Evolutionary conservation across 1,139 yeast genomes (phyloP).

Genomic region (Yamadazyma trypodendri): DNA sequence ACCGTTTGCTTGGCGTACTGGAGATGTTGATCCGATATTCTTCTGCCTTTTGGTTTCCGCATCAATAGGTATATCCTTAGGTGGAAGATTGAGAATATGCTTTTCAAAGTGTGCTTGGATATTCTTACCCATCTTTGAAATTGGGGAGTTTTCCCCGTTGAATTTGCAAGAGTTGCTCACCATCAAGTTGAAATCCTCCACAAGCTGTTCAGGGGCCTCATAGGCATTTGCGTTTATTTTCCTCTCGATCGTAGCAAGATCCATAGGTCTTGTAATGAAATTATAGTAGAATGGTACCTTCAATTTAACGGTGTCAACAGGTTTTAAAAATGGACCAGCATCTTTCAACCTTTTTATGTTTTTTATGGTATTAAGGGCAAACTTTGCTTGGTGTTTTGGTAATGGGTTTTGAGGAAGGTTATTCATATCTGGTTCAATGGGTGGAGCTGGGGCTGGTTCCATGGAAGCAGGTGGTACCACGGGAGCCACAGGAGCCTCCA

Average conservation of each 20-base stretch:
- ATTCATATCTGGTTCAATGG: slow-evolving; percentile 68
- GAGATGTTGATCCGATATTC: slow-evolving; percentile 43
- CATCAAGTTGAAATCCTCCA: slow-evolving; percentile 81
- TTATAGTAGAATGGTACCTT: slow-evolving; percentile 91
- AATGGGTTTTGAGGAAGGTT: slow-evolving; percentile 69
- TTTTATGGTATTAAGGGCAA: slow-evolving; percentile 64
- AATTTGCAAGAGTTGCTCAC: slow-evolving; percentile 78
- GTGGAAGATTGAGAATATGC: slow-evolving; percentile 90
- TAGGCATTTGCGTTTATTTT: slow-evolving; percentile 72
- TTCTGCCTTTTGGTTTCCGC: slow-evolving; percentile 43
- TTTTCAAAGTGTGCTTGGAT: slow-evolving; percentile 91
- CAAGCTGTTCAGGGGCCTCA: slow-evolving; percentile 63
- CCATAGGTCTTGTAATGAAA: slow-evolving; percentile 88
- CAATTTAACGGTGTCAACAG: slow-evolving; percentile 85
- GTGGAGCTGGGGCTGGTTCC: slow-evolving; percentile 71
- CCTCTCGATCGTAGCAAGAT: slow-evolving; percentile 82
- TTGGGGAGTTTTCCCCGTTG: slow-evolving; percentile 81
- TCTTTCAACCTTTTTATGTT: slow-evolving; percentile 90
- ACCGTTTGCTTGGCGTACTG: slow-evolving; percentile 3
- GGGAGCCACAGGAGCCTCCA: slow-evolving; percentile 15
- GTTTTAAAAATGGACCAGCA: slow-evolving; percentile 84
- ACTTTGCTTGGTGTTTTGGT: slow-evolving; percentile 82
- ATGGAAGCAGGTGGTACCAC: slow-evolving; percentile 15
- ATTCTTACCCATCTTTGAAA: slow-evolving; percentile 87
- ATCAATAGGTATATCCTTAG: slow-evolving; percentile 51